Evolutionary conservation across 208 protist genomes (phyloP), one percentile per base, ranked within the genome.

Genomic region (Hexamita inflata): DNA sequence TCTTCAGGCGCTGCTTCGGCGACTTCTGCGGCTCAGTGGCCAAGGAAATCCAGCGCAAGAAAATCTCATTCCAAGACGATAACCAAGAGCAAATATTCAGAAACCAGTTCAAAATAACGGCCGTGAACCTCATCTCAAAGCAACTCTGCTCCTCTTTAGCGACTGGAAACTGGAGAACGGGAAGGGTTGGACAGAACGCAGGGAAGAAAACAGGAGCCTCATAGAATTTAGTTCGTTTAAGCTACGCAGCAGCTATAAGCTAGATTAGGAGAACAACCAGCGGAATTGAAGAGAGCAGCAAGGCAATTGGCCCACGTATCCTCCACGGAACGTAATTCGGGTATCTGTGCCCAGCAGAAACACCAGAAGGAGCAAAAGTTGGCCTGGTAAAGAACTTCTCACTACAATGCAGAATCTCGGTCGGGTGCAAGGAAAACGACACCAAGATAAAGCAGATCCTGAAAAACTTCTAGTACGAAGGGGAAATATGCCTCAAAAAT

Each of bases 371-470:
- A 39, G 94, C 96, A 74, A 90, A 90, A 61, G 98, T 94, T 77
- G 97, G 97, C 59, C 85, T 99, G 0, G 95, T 99, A 0, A 99
- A 99, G 86, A 98, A 99, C 84, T 90, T 99, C 59, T 89, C 96
- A 7, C 90, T 96, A 4, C 84, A 98, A 29, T 93, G 92, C 30
- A 91, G 98, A 73, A 91, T 99, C 19, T 98, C 95, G 0, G 35
- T 74, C 1, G 77, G 73, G 28, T 30, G 30, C 26, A 66, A 73
- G 4, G 34, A 70, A 24, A 34, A 70, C 42, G 7, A n/a, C 26
- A 11, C 11, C 7, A 45, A 70, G 9, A 35, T 70, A 24, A 15
- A 15, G 24, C 9, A 15, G 9, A 29, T 70, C n/a, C 7, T 70
- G 4, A 45, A 35, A 19, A 38, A 45, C 24, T 70, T 45, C 40